Evolutionary conservation across 139 green algal genomes (phyloP), one percentile per base, ranked within the genome.

Genomic region (Picochlorum sp.): DNA sequence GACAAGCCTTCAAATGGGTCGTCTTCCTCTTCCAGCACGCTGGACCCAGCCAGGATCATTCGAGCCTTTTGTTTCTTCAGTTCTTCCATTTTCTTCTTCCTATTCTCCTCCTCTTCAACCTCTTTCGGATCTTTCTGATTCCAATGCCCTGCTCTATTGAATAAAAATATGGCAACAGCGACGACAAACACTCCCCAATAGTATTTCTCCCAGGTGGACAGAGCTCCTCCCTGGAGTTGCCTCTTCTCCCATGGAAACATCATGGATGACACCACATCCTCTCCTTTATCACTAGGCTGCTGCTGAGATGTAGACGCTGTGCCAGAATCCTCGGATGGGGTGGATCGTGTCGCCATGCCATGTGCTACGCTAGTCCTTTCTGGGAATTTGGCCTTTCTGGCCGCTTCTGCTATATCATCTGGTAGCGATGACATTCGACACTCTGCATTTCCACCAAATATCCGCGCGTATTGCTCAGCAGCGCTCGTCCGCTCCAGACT

Each of bases 101-200:
- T 24, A 30, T 76, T 74, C 56, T 74, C 67, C 37, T 67, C 63
- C 31, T 66, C 60, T 63, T 78, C 59, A 47, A 45, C 15, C 30
- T 57, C 49, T 4, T 8, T 14, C 3, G 5, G 4, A 21, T 57
- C 60, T 6, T 37, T 34, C 0, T 34, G 2, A 26, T 23, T 23
- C 18, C 31, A 21, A 28, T 47, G 34, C 47, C 47, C 47, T n/a
- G 73, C 41, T n/a, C 75, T 59, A 11, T 74, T 79, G 47, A 79
- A 81, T 8, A 88, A 30, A 5, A 86, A 66, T 14, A 72, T 23
- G 0, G 64, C 41, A 6, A 91, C 71, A 11, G 63, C 85, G 0
- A 60, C 68, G 0, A 87, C 79, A 63, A 90, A 88, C 0, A 82
- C 52, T n/a, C 82, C 81, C 85, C 85, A 94, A 62, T 91, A 91